Evolutionary conservation across 768 basidiomycete species (phyloP).

Genomic region (Hypholoma sublateritium): DNA sequence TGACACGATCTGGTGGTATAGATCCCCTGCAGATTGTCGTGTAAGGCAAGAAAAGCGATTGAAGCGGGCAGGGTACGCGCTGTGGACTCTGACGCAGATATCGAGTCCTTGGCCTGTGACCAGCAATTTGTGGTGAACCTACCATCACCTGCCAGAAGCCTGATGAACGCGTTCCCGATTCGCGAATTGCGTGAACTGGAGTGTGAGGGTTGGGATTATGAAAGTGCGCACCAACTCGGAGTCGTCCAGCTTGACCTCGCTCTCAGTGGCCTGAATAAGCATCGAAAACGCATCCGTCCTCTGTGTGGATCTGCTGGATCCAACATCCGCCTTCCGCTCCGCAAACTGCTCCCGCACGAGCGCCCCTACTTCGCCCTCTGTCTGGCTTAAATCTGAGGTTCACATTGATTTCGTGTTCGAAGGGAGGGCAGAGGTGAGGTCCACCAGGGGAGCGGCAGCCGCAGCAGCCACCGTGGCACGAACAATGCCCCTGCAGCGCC

Average conservation of each 20-base stretch:
- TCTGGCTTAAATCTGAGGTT: no score
- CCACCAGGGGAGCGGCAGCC: conserved; percentile 31
- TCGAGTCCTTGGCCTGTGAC: not conserved
- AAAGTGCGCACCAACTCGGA: not conserved
- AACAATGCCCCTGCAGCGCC: conserved; percentile 26
- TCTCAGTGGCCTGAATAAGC: conserved; percentile 2
- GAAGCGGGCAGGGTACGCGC: conserved; percentile 48
- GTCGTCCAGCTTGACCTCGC: conserved; percentile 4
- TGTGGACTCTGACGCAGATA: conserved; percentile 39
- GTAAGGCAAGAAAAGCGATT: conserved; percentile 42
- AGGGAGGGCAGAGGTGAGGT: no score
- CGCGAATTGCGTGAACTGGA: not conserved
- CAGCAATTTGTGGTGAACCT: not conserved
- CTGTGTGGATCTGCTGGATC: not conserved
- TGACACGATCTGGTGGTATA: conserved; percentile 40
- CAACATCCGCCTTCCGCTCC: conserved; percentile 28
- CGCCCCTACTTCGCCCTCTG: conserved; percentile 24
- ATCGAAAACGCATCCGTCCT: not conserved
- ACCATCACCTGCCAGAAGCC: conserved; percentile 52
- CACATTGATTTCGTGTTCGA: no score
- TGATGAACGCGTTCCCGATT: conserved; percentile 5
- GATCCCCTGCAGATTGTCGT: conserved; percentile 49
- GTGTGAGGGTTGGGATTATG: not conserved
- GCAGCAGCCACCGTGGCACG: conserved; percentile 37
- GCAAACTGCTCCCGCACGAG: conserved; percentile 38